Conservation (phyloP, 2,329 filamentous ascomycete species). For the Diaporthe humulicola region DNA sequence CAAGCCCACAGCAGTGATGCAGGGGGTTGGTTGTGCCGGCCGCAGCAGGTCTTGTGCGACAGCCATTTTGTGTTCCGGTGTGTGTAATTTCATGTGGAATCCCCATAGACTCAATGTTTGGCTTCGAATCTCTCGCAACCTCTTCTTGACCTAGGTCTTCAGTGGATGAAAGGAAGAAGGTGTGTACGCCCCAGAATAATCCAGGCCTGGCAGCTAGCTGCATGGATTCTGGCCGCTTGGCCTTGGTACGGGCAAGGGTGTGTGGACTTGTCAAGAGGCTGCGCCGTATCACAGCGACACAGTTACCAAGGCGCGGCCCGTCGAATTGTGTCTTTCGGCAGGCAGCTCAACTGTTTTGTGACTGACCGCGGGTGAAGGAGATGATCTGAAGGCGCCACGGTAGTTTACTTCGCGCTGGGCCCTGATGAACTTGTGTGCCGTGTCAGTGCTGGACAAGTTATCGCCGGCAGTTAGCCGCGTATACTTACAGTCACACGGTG, state of each 20-base stretch:
- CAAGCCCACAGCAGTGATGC: conserved; percentile 34
- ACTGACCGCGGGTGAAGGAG: not conserved
- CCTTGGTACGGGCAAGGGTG: not conserved
- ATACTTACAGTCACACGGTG: not conserved
- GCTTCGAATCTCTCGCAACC: not conserved
- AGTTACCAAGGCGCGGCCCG: not conserved
- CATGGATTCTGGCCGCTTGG: not conserved
- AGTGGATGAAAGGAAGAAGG: not conserved
- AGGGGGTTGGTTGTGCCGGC: conserved; percentile 21
- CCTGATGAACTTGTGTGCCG: not conserved
- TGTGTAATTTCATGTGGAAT: not conserved
- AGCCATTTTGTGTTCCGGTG: not conserved
- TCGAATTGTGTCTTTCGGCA: too few relatives aligned
- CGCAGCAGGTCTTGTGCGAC: conserved; percentile 11
- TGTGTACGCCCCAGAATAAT: not conserved
- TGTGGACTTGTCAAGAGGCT: not conserved
- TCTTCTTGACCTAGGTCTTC: not conserved
- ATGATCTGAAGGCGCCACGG: not conserved
- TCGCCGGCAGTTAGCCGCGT: conserved; percentile 1
- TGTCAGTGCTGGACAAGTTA: not conserved
- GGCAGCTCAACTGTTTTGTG: not conserved
- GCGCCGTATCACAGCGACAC: not conserved
- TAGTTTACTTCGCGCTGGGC: not conserved
- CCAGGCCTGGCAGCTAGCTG: not conserved
- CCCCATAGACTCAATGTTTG: not conserved